Conservation (phyloP, 176 grass and related monocot genomes). For the Coix lacrymajobi region DNA sequence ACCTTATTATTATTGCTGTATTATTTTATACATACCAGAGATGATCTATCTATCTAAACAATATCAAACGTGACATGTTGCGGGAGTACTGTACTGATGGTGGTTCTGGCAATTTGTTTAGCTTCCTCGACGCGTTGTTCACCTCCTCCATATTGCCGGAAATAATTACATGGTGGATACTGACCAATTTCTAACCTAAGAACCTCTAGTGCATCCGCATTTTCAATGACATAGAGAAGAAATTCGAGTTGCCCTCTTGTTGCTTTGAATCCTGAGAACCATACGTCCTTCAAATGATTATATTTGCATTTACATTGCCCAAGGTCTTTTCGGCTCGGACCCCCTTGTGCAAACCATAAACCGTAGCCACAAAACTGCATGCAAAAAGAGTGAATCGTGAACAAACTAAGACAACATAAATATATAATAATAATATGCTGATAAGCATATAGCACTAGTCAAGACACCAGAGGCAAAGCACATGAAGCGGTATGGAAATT, state of each 20-base stretch:
- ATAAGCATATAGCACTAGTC: too few species aligned
- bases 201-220: background rate
- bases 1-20: too few species aligned
- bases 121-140: too few species aligned
- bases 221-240: background rate
- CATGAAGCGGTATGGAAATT: too few species aligned
- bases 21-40: too few species aligned
- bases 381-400: background rate
- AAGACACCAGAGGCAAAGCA: too few species aligned
- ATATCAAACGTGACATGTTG: too few species aligned
- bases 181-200: background rate
- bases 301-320: background rate
- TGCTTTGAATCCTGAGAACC: background rate
- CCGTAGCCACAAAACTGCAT: background rate
- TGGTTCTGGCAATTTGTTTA: too few species aligned
- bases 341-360: background rate
- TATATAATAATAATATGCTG: background rate
- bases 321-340: background rate
- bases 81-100: too few species aligned
- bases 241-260: background rate
- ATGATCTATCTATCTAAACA: too few species aligned
- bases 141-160: too few species aligned
- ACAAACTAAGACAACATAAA: too few species aligned
- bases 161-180: background rate
- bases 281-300: background rate